Percentiles rank a stretch among this genome's conserved stretches.
phyloP scores from a whole-genome alignment of 2,329 filamentous ascomycete species.

The Rosellinia necatrix region DNA sequence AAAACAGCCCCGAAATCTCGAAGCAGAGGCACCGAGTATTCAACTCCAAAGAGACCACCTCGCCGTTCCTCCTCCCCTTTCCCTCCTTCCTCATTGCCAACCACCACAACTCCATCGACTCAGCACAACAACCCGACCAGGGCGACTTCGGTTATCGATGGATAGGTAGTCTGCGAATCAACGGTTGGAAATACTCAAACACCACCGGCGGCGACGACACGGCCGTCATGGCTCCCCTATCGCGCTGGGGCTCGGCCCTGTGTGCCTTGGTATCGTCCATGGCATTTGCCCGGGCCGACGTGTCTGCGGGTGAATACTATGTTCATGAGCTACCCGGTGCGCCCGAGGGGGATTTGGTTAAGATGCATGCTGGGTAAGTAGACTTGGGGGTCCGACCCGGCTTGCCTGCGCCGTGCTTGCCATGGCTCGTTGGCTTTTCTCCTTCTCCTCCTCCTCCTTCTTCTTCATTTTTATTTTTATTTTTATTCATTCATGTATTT shows the following conservation, averaged over 20 bases:
- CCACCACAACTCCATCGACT: background rate
- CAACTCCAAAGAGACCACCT: conserved; percentile 25
- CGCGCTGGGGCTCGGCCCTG: conserved; percentile 38
- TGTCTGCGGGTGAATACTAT: conserved; percentile 83
- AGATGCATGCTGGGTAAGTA: conserved; percentile 97
- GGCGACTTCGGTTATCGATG: conserved; percentile 17
- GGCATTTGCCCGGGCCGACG: conserved; percentile 45
- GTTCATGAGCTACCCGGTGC: conserved; percentile 83
- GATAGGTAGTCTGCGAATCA: conserved; percentile 4
- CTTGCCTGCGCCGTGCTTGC: too few species aligned
- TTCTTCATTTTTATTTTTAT: too few species aligned
- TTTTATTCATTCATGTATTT: too few species aligned
- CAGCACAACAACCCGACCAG: background rate
- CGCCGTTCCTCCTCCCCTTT: background rate
- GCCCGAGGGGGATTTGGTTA: conserved; percentile 76
- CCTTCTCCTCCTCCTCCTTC: too few species aligned
- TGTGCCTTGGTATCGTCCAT: conserved; percentile 51
- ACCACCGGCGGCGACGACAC: conserved; percentile 6
- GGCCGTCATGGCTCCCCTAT: conserved; percentile 38
- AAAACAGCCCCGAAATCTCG: conserved; percentile 12
- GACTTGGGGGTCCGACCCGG: too few species aligned
- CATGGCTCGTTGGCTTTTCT: too few species aligned
- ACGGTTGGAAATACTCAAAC: conserved; percentile 7
- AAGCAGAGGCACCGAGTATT: conserved; percentile 18
- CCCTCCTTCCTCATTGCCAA: background rate